Evolutionary conservation across 495 filamentous ascomycete species (phyloP).

Genomic region (Neurospora sp.): DNA sequence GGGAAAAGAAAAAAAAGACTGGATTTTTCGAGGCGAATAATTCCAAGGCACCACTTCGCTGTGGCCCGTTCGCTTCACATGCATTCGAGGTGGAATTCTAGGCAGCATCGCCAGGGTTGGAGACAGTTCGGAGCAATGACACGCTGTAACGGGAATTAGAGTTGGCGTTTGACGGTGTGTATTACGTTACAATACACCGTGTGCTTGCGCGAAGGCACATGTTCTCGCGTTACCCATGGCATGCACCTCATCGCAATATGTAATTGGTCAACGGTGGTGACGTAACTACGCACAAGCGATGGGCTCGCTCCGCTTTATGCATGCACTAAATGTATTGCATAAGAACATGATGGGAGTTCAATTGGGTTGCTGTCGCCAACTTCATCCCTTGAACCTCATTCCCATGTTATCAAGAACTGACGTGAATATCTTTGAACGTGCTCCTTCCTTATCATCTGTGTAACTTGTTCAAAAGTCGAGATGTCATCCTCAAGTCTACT

Average conservation of each 20-base stretch:
- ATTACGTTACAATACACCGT: not conserved
- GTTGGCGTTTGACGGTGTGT: not conserved
- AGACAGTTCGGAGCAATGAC: not conserved
- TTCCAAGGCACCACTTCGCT: not conserved
- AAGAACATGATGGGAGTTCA: not conserved
- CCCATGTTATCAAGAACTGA: not conserved
- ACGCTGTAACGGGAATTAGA: not conserved
- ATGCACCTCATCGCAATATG: not conserved
- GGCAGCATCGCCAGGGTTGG: constrained; percentile 16
- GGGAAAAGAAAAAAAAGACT: not conserved
- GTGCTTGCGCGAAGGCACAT: constrained; percentile 19
- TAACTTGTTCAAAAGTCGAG: not conserved
- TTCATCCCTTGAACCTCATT: not conserved
- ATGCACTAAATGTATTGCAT: not conserved
- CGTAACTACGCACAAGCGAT: not conserved
- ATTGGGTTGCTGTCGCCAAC: not conserved
- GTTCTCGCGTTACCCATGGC: constrained; percentile 13
- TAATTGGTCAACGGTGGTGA: not conserved
- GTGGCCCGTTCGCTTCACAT: not conserved
- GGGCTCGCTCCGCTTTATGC: not conserved
- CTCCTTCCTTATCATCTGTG: not conserved
- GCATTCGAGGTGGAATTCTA: constrained; percentile 3
- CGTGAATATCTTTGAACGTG: not conserved
- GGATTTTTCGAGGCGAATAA: not conserved
- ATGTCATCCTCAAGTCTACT: constrained; percentile 28